Evolutionary conservation across 1,139 yeast species (phyloP), one percentile per base, ranked within the genome.

Genomic region (Zygosaccharomyces pseudobailii): DNA sequence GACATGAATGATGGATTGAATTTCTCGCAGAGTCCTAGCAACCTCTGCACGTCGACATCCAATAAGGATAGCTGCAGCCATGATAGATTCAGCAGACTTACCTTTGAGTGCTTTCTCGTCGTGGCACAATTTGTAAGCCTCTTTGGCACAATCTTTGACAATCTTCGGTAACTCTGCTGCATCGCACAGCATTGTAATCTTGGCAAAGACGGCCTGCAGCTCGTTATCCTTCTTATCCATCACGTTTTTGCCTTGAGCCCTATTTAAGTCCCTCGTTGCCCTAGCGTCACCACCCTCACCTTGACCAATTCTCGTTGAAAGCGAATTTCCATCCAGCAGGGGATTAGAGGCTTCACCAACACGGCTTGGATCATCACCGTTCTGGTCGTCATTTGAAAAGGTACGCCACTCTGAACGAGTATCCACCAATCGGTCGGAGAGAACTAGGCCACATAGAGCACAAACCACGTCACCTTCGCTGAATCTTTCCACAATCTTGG

Each of bases 301-400:
- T 52, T 84, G 82, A 21, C 97, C 87, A 52, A 92, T 94, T 75
- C 90, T 82, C 4, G 98, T 92, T 19, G 95, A 89, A 50, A 92
- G 80, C 67, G 89, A 95, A 59, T 87, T 94, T 23, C 95, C 87
- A 61, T 90, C 97, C 58, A 94, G 74, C 52, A 90, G 71, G 9
- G 97, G 97, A 65, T 90, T 90, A n/a, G 94, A 85, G 3, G 97
- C 97, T 63, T 90, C 97, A 67, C 98, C 98, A 55, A 92, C 98
- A 86, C 98, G 97, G 59, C 95, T 84, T 3, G 98, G 98, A 67
- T 92, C 98, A 65, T 89, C 97, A 59, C 95, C 96, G 57, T 92
- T 94, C 69, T 90, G 97, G 66, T 92, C 98, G 67, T 92, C 98
- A 66, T 92, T 92, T 54, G 86, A 81, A 69, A 92, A 92, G 2